Evolutionary conservation across 768 basidiomycete genomes (phyloP), one percentile per base, ranked within the genome.

Genomic region (Strobilomyces dryophilus): DNA sequence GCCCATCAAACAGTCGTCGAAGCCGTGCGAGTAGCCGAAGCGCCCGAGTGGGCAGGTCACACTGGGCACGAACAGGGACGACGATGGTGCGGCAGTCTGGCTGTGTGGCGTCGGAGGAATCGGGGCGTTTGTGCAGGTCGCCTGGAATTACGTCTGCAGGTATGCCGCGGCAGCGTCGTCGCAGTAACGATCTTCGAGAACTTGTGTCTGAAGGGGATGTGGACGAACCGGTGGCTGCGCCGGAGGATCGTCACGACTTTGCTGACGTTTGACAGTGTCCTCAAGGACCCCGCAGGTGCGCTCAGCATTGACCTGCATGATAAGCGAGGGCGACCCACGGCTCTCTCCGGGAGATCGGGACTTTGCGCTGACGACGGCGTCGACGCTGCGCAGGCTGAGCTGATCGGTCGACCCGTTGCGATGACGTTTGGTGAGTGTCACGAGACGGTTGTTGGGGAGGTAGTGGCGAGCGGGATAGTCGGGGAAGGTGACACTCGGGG

Each of bases 41-140:
- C n/a, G n/a, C n/a, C n/a, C n/a, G n/a, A n/a, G n/a, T n/a, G n/a
- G n/a, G n/a, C n/a, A n/a, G n/a, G n/a, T n/a, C n/a, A n/a, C n/a
- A n/a, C 75, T 76, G 2, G 82, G 79, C 20, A 85, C 65, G 24
- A 83, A 70, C 0, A 87, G 87, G 1, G 84, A 86, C 0, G 86
- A 88, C 0, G 87, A 84, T 0, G 86, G 85, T 1, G 86, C 85
- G 8, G 84, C 80, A 0, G 86, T 87, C 53, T 87, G 84, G 45
- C 80, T 84, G 50, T 87, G 85, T 4, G 87, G 89, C 0, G 89
- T 91, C 0, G 89, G 88, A 0, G 89, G 89, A 37, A 90, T 78
- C 15, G 89, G 89, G 0, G 87, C 89, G 53, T 83, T 80, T 0
- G 87, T 87, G 0, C 89, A 81, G 3, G 79, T 74, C 1, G 82